These are phyloP conservation scores for Glycyrrhiza uralensis DNA, from an alignment of 306 rosid genomes.

Conservation along the genomic window DNA sequence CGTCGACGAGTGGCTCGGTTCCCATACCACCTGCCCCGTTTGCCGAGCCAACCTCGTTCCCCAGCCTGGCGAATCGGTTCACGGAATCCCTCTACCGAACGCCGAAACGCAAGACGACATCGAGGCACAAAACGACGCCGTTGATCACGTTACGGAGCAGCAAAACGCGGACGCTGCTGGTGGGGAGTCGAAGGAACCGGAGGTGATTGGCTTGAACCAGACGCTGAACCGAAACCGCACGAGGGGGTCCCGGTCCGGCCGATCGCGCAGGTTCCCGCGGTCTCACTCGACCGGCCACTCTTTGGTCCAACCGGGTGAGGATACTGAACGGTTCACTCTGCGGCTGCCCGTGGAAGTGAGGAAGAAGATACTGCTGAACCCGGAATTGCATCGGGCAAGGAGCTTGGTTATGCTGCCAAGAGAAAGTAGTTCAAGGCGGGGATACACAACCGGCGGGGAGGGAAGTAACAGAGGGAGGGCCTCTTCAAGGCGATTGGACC, in stretches of 20 bases:
- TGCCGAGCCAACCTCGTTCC: slow-evolving; percentile 75
- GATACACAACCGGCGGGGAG: slow-evolving; percentile 52
- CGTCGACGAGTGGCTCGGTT: slow-evolving; percentile 75
- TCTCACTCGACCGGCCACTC: slow-evolving; percentile 97
- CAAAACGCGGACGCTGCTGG: neutral
- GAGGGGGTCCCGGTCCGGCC: slow-evolving; percentile 44
- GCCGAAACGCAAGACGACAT: slow-evolving; percentile 21
- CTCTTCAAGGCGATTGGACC: slow-evolving; percentile 47
- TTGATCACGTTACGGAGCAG: neutral
- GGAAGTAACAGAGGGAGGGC: slow-evolving; percentile 64
- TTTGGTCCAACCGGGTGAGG: slow-evolving; percentile 67
- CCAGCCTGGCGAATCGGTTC: slow-evolving; percentile 40
- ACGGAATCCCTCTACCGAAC: neutral
- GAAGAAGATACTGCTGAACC: slow-evolving; percentile 53
- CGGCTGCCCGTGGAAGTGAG: slow-evolving; percentile 72
- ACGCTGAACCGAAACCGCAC: slow-evolving; percentile 59
- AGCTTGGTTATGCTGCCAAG: slow-evolving; percentile 61
- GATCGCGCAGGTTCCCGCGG: slow-evolving; percentile 51
- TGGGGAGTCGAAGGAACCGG: slow-evolving; percentile 10
- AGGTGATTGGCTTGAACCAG: slow-evolving; percentile 10
- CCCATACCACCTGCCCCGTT: slow-evolving; percentile 88
- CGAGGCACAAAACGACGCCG: slow-evolving; percentile 45
- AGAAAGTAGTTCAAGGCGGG: slow-evolving; percentile 63
- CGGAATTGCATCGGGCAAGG: slow-evolving; percentile 53
- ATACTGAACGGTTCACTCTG: slow-evolving; percentile 80